A percentile compares a stretch with the other conserved stretches of the same genome.
These are phyloP conservation scores for Dioscorea zingiberensis DNA, from an alignment of 106 monocot genomes.

Conservation along the genomic window DNA sequence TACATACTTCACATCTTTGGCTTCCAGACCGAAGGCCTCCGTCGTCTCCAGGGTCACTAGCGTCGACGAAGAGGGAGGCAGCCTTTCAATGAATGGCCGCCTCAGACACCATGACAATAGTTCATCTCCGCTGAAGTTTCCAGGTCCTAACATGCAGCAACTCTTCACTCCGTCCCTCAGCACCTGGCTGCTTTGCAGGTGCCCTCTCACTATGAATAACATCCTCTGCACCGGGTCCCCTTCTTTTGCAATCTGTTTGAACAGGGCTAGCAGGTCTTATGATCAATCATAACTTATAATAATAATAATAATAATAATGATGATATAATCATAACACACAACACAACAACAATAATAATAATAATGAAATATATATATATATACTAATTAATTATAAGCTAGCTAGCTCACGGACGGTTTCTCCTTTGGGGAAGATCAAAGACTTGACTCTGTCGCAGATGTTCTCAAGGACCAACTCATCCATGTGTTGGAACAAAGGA, in stretches of 20 bases:
- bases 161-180: conserved; percentile 68
- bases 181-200: conserved; percentile 77
- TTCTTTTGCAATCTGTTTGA: conserved; percentile 73
- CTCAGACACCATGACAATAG: conserved; percentile 87
- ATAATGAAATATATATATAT: too few species aligned
- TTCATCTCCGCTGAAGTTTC: conserved; percentile 93
- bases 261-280: too few species aligned
- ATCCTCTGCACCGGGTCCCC: conserved; percentile 78
- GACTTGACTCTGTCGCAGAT: conserved; percentile 84
- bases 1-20: conserved; percentile 78
- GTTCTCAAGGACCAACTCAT: conserved; percentile 81
- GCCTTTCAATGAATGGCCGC: conserved; percentile 65
- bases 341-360: too few species aligned
- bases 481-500: conserved; percentile 90
- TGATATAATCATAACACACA: too few species aligned
- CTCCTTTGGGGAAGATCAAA: conserved; percentile 78
- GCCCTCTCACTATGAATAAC: conserved; percentile 80
- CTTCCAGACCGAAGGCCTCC: conserved; percentile 75
- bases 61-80: conserved; percentile 68
- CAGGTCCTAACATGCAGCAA: conserved; percentile 86
- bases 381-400: neutral
- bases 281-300: too few species aligned
- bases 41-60: conserved; percentile 65
- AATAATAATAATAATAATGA: too few species aligned
- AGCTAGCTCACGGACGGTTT: conserved; percentile 38